These are phyloP conservation scores for Yarrowia alimentaria DNA, from an alignment of 805 yeast species.

Conservation along the genomic window DNA sequence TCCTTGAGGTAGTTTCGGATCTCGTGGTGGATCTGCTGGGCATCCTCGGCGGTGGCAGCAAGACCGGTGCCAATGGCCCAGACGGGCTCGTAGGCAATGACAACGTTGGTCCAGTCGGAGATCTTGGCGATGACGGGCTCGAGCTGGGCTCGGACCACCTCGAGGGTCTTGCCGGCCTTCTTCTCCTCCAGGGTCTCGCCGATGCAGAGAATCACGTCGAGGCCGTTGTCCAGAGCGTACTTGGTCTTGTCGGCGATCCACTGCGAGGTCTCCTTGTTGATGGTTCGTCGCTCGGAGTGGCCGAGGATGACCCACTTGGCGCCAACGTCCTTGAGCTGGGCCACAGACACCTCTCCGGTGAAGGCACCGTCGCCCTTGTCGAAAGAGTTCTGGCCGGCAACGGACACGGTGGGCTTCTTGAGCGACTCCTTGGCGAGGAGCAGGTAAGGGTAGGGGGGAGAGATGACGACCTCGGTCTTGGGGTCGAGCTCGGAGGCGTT, in stretches of 20 bases:
- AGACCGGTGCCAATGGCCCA: conserved; percentile 99
- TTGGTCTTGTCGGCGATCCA: conserved; percentile 90
- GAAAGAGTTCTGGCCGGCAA: conserved; percentile 91
- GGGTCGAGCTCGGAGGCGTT: conserved; percentile 73
- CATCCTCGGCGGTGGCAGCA: conserved; percentile 98
- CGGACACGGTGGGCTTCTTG: conserved; percentile 64
- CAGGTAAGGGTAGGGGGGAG: conserved; percentile 95
- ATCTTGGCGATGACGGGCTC: conserved; percentile 80
- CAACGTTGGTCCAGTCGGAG: conserved; percentile 86
- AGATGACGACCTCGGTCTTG: conserved; percentile 86
- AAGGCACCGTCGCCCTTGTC: conserved; percentile 89
- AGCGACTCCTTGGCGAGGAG: conserved; percentile 69
- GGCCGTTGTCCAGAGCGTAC: conserved; percentile 86
- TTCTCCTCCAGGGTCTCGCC: conserved; percentile 98
- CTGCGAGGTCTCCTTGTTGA: conserved; percentile 86
- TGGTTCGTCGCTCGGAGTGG: conserved; percentile 97
- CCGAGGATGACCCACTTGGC: conserved; percentile 95
- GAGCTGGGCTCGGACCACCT: conserved; percentile 85
- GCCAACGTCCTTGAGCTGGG: conserved; percentile 84
- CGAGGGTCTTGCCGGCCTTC: conserved; percentile 80
- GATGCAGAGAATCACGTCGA: conserved; percentile 90
- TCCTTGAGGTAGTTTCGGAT: conserved; percentile 80
- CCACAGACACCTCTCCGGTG: conserved; percentile 96
- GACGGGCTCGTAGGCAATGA: conserved; percentile 98
- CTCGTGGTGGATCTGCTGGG: conserved; percentile 88